These are phyloP conservation scores for Trichoderma virens DNA, from an alignment of 495 filamentous ascomycete species.

Conservation along the genomic window DNA sequence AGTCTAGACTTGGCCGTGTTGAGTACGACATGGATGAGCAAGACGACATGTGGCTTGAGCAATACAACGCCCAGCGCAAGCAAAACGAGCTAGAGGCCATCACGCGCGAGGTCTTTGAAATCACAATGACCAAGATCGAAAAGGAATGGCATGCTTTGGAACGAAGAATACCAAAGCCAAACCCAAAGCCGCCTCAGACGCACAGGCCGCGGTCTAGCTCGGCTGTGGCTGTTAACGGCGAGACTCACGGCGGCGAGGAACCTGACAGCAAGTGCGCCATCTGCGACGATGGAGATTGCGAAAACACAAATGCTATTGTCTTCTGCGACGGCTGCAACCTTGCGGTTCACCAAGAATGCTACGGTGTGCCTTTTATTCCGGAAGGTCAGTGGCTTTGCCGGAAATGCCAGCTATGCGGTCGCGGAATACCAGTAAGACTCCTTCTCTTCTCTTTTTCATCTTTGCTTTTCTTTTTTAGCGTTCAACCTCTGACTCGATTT, in stretches of 20 bases:
- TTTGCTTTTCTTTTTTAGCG: slow-evolving; percentile 12
- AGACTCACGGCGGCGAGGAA: slow-evolving; percentile 80
- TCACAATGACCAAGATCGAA: slow-evolving; percentile 96
- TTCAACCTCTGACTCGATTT: not conserved
- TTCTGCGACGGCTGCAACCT: slow-evolving; percentile 98
- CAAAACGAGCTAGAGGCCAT: slow-evolving; percentile 67
- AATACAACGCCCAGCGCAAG: slow-evolving; percentile 68
- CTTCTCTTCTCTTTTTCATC: slow-evolving; percentile 14
- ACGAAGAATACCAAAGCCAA: slow-evolving; percentile 90
- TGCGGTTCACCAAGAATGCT: slow-evolving; percentile 97
- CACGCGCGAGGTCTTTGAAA: slow-evolving; percentile 88
- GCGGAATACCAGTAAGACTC: slow-evolving; percentile 67
- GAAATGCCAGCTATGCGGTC: slow-evolving; percentile 91
- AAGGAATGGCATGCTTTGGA: slow-evolving; percentile 97
- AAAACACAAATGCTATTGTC: slow-evolving; percentile 99
- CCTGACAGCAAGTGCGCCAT: slow-evolving; percentile 97
- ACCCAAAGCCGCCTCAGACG: slow-evolving; percentile 89
- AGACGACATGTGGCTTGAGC: slow-evolving; percentile 91
- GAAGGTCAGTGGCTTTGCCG: slow-evolving; percentile 98
- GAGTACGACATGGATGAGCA: slow-evolving; percentile 99
- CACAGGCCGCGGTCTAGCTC: slow-evolving; percentile 86
- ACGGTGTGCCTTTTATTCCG: slow-evolving; percentile 96
- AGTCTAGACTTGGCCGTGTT: slow-evolving; percentile 57
- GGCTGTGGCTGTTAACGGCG: slow-evolving; percentile 84
- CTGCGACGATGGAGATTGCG: slow-evolving; percentile 96